Percentiles rank a stretch among this genome's conserved stretches.
These are phyloP conservation scores for Albugo candida DNA, from an alignment of 352 stramenopile species.

Conservation along the genomic window DNA sequence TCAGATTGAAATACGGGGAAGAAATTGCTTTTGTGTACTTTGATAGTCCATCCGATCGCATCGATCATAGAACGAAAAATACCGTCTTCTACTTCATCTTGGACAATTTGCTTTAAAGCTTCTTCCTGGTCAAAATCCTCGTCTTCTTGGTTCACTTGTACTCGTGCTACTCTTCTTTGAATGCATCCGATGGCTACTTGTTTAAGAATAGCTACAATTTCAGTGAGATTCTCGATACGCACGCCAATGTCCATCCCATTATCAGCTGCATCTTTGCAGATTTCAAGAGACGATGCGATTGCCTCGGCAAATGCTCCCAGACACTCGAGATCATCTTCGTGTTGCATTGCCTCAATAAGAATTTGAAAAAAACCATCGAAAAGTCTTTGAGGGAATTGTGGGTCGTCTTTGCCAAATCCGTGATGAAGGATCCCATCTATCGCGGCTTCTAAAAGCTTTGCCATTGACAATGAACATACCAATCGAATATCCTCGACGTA, in stretches of 20 bases:
- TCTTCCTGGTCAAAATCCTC: conserved; percentile 68
- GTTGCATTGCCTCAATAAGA: conserved; percentile 45
- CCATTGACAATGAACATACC: conserved; percentile 53
- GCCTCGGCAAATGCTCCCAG: conserved; percentile 54
- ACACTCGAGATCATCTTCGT: conserved; percentile 63
- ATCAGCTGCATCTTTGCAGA: conserved; percentile 64
- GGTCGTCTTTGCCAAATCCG: conserved; percentile 25
- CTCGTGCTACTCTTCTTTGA: conserved; percentile 29
- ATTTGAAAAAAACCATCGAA: conserved; percentile 62
- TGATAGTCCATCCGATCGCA: conserved; percentile 72
- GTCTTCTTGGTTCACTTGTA: conserved; percentile 48
- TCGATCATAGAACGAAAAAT: conserved; percentile 69
- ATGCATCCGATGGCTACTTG: conserved; percentile 39
- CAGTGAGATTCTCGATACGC: conserved; percentile 36
- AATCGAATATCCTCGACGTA: conserved; percentile 76
- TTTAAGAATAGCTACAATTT: conserved; percentile 52
- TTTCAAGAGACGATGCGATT: conserved; percentile 46
- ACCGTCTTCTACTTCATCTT: conserved; percentile 49
- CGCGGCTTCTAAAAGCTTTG: conserved; percentile 45
- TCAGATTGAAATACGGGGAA: conserved; percentile 58
- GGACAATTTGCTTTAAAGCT: conserved; percentile 44
- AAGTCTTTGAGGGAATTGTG: conserved; percentile 60
- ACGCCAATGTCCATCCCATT: conserved; percentile 51
- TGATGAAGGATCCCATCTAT: conserved; percentile 54
- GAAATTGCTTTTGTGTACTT: conserved; percentile 57